Conservation (phyloP, 192 early-diverging fungal genomes). For the Umbelopsis isabellina region DNA sequence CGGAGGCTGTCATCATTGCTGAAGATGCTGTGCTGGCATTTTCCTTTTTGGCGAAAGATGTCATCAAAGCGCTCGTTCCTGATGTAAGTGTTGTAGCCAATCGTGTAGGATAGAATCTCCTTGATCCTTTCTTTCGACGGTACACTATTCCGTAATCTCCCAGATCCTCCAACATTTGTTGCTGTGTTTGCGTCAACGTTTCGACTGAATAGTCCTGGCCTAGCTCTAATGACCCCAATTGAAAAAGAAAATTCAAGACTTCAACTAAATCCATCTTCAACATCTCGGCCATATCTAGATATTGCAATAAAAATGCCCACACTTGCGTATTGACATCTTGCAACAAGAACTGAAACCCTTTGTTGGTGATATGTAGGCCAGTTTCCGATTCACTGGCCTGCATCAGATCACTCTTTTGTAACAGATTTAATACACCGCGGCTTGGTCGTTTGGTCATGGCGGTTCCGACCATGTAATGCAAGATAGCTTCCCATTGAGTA, state of each 20-base stretch:
- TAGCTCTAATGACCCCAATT: constrained; percentile 87
- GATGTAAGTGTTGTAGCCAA: constrained; percentile 92
- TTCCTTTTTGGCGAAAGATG: constrained; percentile 36
- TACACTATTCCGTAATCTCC: constrained; percentile 89
- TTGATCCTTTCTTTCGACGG: constrained; percentile 73
- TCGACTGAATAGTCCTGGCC: constrained; percentile 91
- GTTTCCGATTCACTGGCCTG: constrained; percentile 36
- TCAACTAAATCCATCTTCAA: constrained; percentile 91
- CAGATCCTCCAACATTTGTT: constrained; percentile 85
- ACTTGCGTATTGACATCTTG: constrained; percentile 94
- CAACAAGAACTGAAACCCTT: constrained; percentile 96
- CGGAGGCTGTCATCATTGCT: constrained; percentile 28
- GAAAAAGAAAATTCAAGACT: constrained; percentile 92
- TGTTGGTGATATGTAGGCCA: constrained; percentile 81
- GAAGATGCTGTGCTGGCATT: constrained; percentile 30
- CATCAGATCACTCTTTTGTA: constrained; percentile 83
- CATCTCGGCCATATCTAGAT: constrained; percentile 79
- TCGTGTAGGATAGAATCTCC: constrained; percentile 89
- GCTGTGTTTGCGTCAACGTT: constrained; percentile 80
- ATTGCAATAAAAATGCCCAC: constrained; percentile 95
- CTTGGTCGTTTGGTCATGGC: constrained; percentile 64
- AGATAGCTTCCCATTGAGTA: constrained; percentile 87
- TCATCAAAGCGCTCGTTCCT: constrained; percentile 58
- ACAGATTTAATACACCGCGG: constrained; percentile 69
- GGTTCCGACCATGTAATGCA: constrained; percentile 94